phyloP scores from a whole-genome alignment of 176 grass and related monocot species.

The Raddia distichophylla region DNA sequence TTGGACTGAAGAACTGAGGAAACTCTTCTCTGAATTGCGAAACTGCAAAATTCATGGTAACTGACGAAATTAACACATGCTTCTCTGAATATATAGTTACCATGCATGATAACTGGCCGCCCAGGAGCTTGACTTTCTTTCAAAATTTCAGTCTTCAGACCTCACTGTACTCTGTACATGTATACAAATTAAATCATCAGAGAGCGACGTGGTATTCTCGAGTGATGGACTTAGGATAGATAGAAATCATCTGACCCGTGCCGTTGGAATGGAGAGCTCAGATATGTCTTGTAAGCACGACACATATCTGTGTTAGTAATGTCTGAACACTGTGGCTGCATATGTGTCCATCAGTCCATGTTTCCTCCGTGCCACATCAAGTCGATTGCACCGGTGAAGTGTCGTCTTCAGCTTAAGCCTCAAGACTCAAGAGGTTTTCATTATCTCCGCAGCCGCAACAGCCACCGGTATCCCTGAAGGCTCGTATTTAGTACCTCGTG shows the following conservation, averaged over 20 bases:
- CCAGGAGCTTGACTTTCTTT: not conserved
- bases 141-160: not conserved
- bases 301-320: not conserved
- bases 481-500: no score
- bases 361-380: conserved; percentile 12
- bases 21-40: no score
- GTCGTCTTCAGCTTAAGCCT: conserved; percentile 19
- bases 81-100: no score
- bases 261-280: not conserved
- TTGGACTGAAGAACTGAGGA: no score
- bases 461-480: no score
- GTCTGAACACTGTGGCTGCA: not conserved
- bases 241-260: not conserved
- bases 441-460: no score
- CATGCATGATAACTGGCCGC: no score
- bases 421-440: no score
- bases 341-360: not conserved
- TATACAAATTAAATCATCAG: not conserved
- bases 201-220: not conserved
- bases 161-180: no score
- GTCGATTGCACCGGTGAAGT: not conserved
- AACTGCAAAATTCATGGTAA: no score
- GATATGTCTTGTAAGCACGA: conserved; percentile 17
- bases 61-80: no score
- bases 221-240: not conserved